Evolutionary conservation across 169 alveolate genomes (phyloP), one percentile per base, ranked within the genome.

Genomic region (Cryptosporidium sp.): DNA sequence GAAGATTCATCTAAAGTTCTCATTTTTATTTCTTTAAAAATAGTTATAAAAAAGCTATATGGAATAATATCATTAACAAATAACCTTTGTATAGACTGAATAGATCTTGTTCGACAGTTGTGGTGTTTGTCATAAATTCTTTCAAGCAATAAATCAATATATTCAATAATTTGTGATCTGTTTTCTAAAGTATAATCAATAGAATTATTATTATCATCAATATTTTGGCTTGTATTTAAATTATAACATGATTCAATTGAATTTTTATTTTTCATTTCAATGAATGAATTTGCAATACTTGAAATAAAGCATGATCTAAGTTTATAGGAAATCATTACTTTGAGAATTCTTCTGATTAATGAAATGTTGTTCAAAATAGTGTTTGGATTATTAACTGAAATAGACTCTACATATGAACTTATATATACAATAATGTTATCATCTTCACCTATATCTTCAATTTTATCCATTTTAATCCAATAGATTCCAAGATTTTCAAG

Each of bases 1-100:
- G 89, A 80, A 26, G 89, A 80, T 56, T 80, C 89, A 31, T 80
- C 89, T 31, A 80, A 62, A 39, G 75, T 60, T 45, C 89, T 60
- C 16, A 23, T 39, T 29, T 80, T 42, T n/a, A 65, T 45, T 35
- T 80, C 80, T 62, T 65, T 80, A 16, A 80, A 16, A 14, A 80
- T 42, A 10, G 37, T 12, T 0, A 80, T 60, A 62, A 80, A 62
- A 31, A 44, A 80, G n/a, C 61, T 62, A 51, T 80, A 80, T 7
- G 89, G 89, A 16, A 80, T 45, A 21, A 80, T 61, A 37, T 80
- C 75, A 42, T 29, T n/a, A n/a, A 61, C 45, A 23, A 80, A 37
- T 16, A 80, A 33, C n/a, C 39, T 80, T 23, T 62, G 65, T 16
- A 80, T 4, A 33, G 75, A 80, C 33, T 80, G 73, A 4, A 80